Conservation (phyloP, 192 early-diverging fungal species). For the Coemansia sp. region DNA sequence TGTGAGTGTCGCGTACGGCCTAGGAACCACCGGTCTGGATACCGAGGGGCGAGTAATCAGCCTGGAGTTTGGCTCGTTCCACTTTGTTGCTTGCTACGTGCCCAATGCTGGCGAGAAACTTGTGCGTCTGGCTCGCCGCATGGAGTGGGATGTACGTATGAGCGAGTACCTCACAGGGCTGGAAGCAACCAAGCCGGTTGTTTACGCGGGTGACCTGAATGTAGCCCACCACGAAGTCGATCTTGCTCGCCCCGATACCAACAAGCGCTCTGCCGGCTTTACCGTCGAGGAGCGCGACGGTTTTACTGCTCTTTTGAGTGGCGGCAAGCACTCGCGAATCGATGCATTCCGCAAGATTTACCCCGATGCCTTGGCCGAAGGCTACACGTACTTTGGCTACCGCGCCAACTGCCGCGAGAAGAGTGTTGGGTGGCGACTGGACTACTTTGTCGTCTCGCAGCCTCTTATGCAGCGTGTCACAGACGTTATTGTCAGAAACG, state of each 20-base stretch:
- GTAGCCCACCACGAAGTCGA: conserved; percentile 80
- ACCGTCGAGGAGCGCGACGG: conserved; percentile 78
- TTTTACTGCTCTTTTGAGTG: conserved; percentile 64
- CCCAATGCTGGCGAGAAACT: conserved; percentile 80
- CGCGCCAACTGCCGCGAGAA: conserved; percentile 72
- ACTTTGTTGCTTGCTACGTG: conserved; percentile 72
- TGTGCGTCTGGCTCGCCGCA: conserved; percentile 65
- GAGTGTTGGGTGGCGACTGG: conserved; percentile 79
- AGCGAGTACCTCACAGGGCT: conserved; percentile 67
- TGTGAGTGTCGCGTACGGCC: conserved; percentile 60
- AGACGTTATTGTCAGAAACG: conserved; percentile 67
- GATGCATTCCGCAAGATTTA: conserved; percentile 77
- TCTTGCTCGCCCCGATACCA: conserved; percentile 72
- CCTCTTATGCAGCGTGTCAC: conserved; percentile 61
- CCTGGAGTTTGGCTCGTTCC: conserved; percentile 67
- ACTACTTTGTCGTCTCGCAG: conserved; percentile 79
- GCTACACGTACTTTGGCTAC: conserved; percentile 80
- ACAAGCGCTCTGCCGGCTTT: conserved; percentile 79
- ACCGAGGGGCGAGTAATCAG: conserved; percentile 74
- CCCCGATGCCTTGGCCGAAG: conserved; percentile 61
- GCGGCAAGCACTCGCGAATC: conserved; percentile 53
- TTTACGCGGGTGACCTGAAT: conserved; percentile 86
- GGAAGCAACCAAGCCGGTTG: conserved; percentile 69
- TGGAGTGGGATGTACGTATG: conserved; percentile 67
- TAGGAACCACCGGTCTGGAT: conserved; percentile 58